A percentile compares a stretch with the other conserved stretches of the same genome.
Conservation (phyloP, 257 asterid species). For the Solanum clarkiae region DNA sequence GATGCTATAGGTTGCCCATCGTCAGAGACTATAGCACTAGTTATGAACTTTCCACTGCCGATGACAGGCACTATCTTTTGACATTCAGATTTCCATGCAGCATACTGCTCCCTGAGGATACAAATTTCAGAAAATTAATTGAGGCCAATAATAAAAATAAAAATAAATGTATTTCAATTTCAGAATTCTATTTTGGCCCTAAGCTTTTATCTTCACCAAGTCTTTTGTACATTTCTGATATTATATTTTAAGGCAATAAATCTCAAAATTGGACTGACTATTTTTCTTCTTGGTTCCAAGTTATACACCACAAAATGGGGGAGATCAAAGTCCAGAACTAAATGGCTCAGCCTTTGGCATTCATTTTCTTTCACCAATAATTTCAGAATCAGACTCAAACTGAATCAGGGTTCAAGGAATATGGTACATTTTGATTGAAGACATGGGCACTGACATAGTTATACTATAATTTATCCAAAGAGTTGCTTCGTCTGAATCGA, state of each 20-base stretch:
- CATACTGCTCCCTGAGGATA: conserved; percentile 60
- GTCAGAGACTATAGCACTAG: conserved; percentile 49
- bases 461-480: background rate
- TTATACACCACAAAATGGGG: background rate
- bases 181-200: background rate
- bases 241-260: background rate
- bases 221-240: background rate
- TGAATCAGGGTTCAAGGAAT: background rate
- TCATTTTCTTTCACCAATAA: background rate
- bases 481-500: background rate
- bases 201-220: background rate
- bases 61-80: conserved; percentile 52
- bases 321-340: background rate
- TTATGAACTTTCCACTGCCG: conserved; percentile 76
- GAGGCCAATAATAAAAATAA: background rate
- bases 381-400: background rate
- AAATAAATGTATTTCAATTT: background rate
- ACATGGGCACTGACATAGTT: background rate
- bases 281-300: background rate
- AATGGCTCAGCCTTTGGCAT: background rate
- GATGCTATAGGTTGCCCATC: conserved; percentile 18
- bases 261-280: background rate
- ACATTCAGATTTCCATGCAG: conserved; percentile 67
- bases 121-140: background rate
- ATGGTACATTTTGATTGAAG: background rate